Evolutionary conservation across 176 grass and related monocot species (phyloP).

Genomic region (Eragrostis curvula): DNA sequence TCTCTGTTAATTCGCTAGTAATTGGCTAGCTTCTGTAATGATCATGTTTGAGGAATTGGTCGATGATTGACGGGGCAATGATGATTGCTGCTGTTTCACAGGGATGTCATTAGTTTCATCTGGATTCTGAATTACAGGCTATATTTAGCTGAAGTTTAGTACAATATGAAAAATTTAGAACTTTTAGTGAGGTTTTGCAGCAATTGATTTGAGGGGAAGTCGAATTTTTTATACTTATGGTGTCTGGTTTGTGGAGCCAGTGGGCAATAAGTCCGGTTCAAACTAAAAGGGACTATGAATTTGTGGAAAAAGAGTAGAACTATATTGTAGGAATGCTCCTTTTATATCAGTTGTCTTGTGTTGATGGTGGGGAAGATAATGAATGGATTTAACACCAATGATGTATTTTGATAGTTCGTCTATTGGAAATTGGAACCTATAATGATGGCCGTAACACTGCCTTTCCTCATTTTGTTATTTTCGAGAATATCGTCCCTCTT

Average conservation of each 20-base stretch:
- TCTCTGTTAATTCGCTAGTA: neutral
- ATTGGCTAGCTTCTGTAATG: neutral
- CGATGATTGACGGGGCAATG: too few species aligned
- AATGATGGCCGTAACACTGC: neutral
- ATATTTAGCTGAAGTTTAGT: neutral
- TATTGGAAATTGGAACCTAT: neutral
- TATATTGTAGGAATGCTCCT: neutral
- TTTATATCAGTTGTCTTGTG: neutral
- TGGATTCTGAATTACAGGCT: neutral
- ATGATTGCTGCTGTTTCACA: neutral
- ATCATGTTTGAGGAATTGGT: neutral
- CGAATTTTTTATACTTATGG: neutral
- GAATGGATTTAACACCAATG: neutral
- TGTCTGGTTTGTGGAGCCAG: neutral
- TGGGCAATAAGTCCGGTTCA: neutral
- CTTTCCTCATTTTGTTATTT: too few species aligned
- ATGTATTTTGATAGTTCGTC: neutral
- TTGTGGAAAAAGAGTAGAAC: neutral
- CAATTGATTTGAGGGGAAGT: neutral
- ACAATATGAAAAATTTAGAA: neutral
- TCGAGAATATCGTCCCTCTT: neutral
- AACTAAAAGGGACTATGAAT: neutral
- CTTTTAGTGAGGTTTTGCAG: neutral
- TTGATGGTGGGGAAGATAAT: neutral
- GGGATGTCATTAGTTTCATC: neutral